Conservation (phyloP, 1,139 yeast species). For the Debaryomyces fabryi region DNA sequence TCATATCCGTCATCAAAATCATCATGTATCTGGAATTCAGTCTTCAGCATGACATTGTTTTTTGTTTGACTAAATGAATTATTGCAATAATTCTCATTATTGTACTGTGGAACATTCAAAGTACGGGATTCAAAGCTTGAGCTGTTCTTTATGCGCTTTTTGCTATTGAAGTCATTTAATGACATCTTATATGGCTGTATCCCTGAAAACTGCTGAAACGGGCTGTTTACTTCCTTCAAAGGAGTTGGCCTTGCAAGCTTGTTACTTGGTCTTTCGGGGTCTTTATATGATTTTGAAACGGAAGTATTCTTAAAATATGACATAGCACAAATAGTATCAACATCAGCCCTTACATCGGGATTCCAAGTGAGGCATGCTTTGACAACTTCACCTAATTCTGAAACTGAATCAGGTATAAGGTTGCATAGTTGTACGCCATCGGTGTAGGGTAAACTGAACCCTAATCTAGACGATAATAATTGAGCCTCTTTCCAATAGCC, state of each 20-base stretch:
- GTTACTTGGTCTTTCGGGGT: conserved; percentile 14
- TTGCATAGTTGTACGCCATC: conserved; percentile 31
- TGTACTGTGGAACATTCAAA: conserved; percentile 1
- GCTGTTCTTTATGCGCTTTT: not conserved
- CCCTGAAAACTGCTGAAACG: conserved; percentile 5
- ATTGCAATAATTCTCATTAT: conserved; percentile 5
- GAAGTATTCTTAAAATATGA: conserved; percentile 54
- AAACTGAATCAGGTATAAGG: conserved; percentile 26
- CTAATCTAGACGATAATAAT: conserved; percentile 50
- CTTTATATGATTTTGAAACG: conserved; percentile 15
- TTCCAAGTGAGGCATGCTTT: conserved; percentile 66
- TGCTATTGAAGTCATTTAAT: not conserved
- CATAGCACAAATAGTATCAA: conserved; percentile 46
- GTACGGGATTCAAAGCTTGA: not conserved
- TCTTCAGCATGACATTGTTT: conserved; percentile 3
- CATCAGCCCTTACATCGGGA: conserved; percentile 57
- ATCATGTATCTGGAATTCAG: conserved; percentile 16
- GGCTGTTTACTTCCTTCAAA: not conserved
- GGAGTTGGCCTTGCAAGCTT: not conserved
- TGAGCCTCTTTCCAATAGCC: conserved; percentile 70
- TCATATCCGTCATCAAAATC: conserved; percentile 33
- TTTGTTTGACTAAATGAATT: not conserved
- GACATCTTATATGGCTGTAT: conserved; percentile 6
- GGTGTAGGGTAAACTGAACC: conserved; percentile 53
- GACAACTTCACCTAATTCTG: conserved; percentile 51